Conservation (phyloP, 2,329 filamentous ascomycete species). For the Phaeomoniella chlamydospora region DNA sequence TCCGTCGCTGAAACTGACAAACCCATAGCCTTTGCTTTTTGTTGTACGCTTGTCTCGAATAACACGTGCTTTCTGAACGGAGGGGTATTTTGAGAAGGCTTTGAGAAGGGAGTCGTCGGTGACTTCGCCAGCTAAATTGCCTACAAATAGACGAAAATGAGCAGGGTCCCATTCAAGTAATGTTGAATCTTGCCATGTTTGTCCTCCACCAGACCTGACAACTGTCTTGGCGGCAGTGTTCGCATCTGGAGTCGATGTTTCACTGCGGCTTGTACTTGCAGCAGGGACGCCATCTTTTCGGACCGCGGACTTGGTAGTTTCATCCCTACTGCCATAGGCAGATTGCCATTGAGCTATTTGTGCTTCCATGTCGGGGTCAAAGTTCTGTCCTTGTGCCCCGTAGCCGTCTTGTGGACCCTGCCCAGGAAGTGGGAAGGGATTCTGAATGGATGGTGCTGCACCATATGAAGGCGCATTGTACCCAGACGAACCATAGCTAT, state of each 20-base stretch:
- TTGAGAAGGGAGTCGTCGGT: constrained; percentile 93
- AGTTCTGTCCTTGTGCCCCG: constrained; percentile 19
- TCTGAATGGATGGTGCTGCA: constrained; percentile 51
- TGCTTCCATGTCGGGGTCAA: constrained; percentile 69
- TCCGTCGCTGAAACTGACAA: constrained; percentile 87
- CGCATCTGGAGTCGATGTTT: constrained; percentile 15
- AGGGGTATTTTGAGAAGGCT: constrained; percentile 77
- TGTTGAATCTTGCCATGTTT: constrained; percentile 78
- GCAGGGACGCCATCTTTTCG: constrained; percentile 14
- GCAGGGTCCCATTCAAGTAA: constrained; percentile 92
- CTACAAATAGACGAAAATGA: constrained; percentile 89
- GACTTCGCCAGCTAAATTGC: constrained; percentile 91
- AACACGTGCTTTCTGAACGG: constrained; percentile 83
- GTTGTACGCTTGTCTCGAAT: constrained; percentile 90
- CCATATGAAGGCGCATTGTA: constrained; percentile 30
- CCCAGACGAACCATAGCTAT: constrained; percentile 1
- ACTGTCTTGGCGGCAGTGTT: constrained; percentile 63
- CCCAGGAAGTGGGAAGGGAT: constrained; percentile 61
- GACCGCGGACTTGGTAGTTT: constrained; percentile 10
- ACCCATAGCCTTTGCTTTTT: constrained; percentile 92
- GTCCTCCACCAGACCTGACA: constrained; percentile 72
- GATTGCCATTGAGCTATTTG: constrained; percentile 93
- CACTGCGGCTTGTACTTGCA: constrained; percentile 8
- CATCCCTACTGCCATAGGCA: constrained; percentile 58
- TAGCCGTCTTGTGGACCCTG: constrained; percentile 20